Conservation (phyloP, 805 yeast genomes). For the Torulaspora franciscae region DNA sequence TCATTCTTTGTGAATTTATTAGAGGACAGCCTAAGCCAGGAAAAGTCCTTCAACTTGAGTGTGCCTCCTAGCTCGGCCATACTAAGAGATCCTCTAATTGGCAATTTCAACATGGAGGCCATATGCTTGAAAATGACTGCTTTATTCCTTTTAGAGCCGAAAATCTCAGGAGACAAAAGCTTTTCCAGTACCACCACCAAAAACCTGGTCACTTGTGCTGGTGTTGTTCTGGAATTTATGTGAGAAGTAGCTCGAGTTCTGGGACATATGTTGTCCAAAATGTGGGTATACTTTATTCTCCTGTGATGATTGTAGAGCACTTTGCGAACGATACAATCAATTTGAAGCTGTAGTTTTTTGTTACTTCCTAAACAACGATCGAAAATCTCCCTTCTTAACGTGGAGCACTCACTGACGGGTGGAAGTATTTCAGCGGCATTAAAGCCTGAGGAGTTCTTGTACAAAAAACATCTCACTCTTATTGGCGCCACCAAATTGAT, state of each 20-base stretch:
- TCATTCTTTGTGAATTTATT: slow-evolving; percentile 41
- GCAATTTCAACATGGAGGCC: slow-evolving; percentile 37
- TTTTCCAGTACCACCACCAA: slow-evolving; percentile 41
- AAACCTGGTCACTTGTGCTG: slow-evolving; percentile 40
- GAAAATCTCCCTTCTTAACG: slow-evolving; percentile 3
- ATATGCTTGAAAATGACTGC: slow-evolving; percentile 37
- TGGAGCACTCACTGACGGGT: not conserved
- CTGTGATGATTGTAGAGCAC: slow-evolving; percentile 10
- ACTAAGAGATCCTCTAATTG: slow-evolving; percentile 37
- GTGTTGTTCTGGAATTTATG: slow-evolving; percentile 34
- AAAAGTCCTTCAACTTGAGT: slow-evolving; percentile 39
- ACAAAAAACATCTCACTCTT: slow-evolving; percentile 6
- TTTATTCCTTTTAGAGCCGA: slow-evolving; percentile 53
- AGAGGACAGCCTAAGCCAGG: slow-evolving; percentile 48
- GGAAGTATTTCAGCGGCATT: slow-evolving; percentile 6
- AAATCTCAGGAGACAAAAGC: slow-evolving; percentile 46
- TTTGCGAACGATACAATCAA: slow-evolving; percentile 5
- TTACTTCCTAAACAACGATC: not conserved
- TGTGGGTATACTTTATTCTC: slow-evolving; percentile 11
- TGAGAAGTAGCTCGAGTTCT: slow-evolving; percentile 19
- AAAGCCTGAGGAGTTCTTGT: slow-evolving; percentile 6
- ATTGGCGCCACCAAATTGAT: slow-evolving; percentile 2
- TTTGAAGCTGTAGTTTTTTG: not conserved
- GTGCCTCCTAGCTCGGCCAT: slow-evolving; percentile 34
- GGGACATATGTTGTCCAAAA: slow-evolving; percentile 17